A percentile compares a stretch with the other conserved stretches of the same genome.
These are phyloP conservation scores for Saturnispora diversa DNA, from an alignment of 805 yeast genomes.

Conservation along the genomic window DNA sequence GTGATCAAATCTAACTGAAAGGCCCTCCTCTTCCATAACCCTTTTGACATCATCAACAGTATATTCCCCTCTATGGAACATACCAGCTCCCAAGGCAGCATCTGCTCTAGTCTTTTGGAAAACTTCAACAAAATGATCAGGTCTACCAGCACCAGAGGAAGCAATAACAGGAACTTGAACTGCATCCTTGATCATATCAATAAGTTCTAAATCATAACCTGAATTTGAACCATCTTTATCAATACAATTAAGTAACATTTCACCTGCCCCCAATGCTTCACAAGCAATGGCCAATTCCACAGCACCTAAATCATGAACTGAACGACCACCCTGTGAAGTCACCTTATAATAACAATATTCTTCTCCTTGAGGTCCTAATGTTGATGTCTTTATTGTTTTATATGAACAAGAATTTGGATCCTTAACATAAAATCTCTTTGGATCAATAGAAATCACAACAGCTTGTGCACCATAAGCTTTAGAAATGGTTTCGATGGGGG, in stretches of 20 bases:
- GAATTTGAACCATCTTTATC: slow-evolving; percentile 96
- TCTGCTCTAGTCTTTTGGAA: slow-evolving; percentile 76
- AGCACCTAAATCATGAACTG: slow-evolving; percentile 80
- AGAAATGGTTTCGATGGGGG: slow-evolving; percentile 92
- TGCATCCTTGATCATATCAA: slow-evolving; percentile 65
- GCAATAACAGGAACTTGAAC: slow-evolving; percentile 93
- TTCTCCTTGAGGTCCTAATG: slow-evolving; percentile 85
- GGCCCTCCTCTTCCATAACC: slow-evolving; percentile 48
- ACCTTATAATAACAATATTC: slow-evolving; percentile 89
- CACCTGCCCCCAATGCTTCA: slow-evolving; percentile 95
- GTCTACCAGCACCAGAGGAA: slow-evolving; percentile 94
- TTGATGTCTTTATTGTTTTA: slow-evolving; percentile 52
- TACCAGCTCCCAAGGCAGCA: slow-evolving; percentile 98
- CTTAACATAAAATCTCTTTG: slow-evolving; percentile 74
- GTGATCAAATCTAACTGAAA: slow-evolving; percentile 66
- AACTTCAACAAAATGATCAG: slow-evolving; percentile 84
- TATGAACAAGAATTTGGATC: slow-evolving; percentile 54
- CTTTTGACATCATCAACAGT: slow-evolving; percentile 77
- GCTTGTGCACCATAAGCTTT: slow-evolving; percentile 93
- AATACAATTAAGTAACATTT: slow-evolving; percentile 83
- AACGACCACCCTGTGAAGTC: slow-evolving; percentile 95
- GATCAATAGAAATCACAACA: slow-evolving; percentile 97
- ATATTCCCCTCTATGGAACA: slow-evolving; percentile 94
- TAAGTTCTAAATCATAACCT: slow-evolving; percentile 85
- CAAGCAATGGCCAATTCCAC: slow-evolving; percentile 81